phyloP scores from a whole-genome alignment of 2,329 filamentous ascomycete species.

The Claviceps pazoutovae region DNA sequence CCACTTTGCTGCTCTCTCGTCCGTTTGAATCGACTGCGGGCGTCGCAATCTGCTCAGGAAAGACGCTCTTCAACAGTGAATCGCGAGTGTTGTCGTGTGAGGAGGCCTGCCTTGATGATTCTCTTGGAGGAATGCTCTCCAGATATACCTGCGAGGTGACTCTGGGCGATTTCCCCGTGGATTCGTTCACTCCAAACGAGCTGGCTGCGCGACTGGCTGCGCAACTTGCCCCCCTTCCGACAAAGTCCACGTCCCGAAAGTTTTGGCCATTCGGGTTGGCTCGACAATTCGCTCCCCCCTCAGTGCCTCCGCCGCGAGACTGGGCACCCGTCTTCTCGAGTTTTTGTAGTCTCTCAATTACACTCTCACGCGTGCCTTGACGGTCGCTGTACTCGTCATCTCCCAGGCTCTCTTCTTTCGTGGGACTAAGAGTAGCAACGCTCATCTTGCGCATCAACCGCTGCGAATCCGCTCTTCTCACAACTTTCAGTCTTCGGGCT shows the following conservation, averaged over 20 bases:
- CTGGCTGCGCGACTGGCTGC: background rate
- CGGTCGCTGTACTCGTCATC: constrained; percentile 7
- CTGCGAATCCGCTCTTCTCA: constrained; percentile 11
- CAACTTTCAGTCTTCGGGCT: constrained; percentile 11
- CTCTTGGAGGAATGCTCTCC: constrained; percentile 8
- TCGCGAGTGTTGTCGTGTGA: background rate
- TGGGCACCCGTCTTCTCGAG: background rate
- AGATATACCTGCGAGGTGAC: constrained; percentile 4
- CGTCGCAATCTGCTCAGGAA: background rate
- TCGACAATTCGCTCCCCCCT: background rate
- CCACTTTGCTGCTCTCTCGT: background rate
- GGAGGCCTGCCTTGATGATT: constrained; percentile 8
- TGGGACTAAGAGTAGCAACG: constrained; percentile 16
- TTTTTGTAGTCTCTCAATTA: constrained; percentile 1
- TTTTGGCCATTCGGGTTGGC: background rate
- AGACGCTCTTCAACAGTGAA: background rate
- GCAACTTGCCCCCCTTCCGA: background rate
- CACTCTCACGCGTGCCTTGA: background rate
- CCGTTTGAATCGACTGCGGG: background rate
- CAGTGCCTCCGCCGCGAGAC: background rate
- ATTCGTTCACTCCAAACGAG: background rate
- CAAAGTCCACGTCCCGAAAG: background rate
- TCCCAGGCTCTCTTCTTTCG: constrained; percentile 16
- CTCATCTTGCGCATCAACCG: constrained; percentile 12
- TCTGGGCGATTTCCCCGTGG: background rate